A percentile compares a stretch with the other conserved stretches of the same genome.
Evolutionary conservation across 306 rosid species (phyloP).

Genomic region (Argentina anserina): DNA sequence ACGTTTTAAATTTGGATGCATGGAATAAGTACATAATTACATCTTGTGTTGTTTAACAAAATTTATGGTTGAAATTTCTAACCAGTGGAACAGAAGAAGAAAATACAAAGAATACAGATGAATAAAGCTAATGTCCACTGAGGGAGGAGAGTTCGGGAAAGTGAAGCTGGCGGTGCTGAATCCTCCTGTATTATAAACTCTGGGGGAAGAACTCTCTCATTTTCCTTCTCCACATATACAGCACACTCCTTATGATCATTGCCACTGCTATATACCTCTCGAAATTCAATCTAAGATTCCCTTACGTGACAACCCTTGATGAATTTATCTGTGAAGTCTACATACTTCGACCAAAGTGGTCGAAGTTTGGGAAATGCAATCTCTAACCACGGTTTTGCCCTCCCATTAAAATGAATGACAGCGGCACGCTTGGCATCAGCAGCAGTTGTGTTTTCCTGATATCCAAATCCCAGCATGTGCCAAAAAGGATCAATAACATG

Average conservation of each 20-base stretch:
- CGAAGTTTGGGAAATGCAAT: constrained; percentile 79
- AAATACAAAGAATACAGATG: constrained; percentile 15
- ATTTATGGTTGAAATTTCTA: constrained; percentile 29
- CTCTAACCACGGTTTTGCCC: constrained; percentile 99
- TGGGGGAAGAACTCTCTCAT: constrained; percentile 35
- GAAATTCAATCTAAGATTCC: constrained; percentile 48
- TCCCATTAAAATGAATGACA: constrained; percentile 90
- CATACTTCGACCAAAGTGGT: constrained; percentile 75
- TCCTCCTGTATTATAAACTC: constrained; percentile 26
- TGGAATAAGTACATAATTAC: constrained; percentile 7
- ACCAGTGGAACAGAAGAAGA: background rate
- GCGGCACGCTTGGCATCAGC: constrained; percentile 71
- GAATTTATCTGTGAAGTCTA: constrained; percentile 86
- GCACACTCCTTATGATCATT: constrained; percentile 35
- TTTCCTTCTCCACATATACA: constrained; percentile 37
- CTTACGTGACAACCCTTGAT: constrained; percentile 83
- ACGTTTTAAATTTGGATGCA: background rate
- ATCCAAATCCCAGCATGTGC: constrained; percentile 98
- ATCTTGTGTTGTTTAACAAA: constrained; percentile 33
- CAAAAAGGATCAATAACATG: constrained; percentile 83
- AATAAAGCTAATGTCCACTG: constrained; percentile 43
- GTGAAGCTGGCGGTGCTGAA: constrained; percentile 35
- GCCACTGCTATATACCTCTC: constrained; percentile 20
- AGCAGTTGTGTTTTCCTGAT: constrained; percentile 80
- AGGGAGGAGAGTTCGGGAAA: constrained; percentile 32